Evolutionary conservation across 495 filamentous ascomycete species (phyloP).

Genomic region (Penicillium paradoxum): DNA sequence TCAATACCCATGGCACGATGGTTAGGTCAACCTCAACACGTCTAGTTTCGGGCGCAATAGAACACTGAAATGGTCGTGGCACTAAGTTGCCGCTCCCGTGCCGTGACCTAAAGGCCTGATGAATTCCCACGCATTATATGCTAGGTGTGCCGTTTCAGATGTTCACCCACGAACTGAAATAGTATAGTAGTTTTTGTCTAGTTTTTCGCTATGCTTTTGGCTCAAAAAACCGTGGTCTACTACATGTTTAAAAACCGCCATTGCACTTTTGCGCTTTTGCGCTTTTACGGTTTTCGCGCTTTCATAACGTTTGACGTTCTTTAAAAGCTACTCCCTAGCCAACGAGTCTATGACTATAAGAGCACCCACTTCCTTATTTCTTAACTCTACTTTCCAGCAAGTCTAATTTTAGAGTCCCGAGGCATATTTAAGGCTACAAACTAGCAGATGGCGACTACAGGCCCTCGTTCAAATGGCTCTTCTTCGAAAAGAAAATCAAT

Average conservation of each 20-base stretch:
- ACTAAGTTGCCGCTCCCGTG: too few species aligned
- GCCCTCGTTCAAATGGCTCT: slow-evolving; percentile 2
- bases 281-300: background rate
- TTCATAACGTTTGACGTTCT: slow-evolving; percentile 2
- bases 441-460: background rate
- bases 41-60: too few species aligned
- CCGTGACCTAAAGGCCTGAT: too few species aligned
- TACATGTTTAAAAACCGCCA: background rate
- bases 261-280: background rate
- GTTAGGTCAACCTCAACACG: too few species aligned
- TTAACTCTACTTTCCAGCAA: slow-evolving; percentile 3
- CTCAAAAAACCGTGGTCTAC: too few species aligned
- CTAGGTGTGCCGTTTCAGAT: too few species aligned
- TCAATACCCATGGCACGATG: too few species aligned
- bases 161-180: too few species aligned
- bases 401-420: slow-evolving; percentile 1
- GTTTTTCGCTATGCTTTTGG: too few species aligned
- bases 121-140: too few species aligned
- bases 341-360: slow-evolving; percentile 1
- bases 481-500: slow-evolving; percentile 7
- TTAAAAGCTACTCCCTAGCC: slow-evolving; percentile 2
- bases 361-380: slow-evolving; percentile 3
- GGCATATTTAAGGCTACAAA: background rate
- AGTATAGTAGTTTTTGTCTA: too few species aligned
- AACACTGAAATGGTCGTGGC: too few species aligned